Evolutionary conservation across 306 rosid genomes (phyloP), one percentile per base, ranked within the genome.

Genomic region (Medicago lupulina): DNA sequence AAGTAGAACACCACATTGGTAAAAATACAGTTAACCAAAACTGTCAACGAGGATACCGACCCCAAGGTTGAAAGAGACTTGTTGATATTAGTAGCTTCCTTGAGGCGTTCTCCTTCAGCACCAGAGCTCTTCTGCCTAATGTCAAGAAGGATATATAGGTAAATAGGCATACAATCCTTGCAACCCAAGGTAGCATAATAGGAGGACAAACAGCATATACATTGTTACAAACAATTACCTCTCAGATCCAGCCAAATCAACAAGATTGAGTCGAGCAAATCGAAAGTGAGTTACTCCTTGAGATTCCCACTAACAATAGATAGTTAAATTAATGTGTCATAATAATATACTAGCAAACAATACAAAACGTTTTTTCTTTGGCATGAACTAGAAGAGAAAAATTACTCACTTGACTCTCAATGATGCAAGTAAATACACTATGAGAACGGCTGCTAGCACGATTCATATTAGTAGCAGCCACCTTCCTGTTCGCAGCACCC

Each of bases 201-300:
- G 19, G 59, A 9, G 63, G 43, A 54, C 11, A 73, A 46, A 73
- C 61, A 44, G 53, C 69, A 65, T 57, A 67, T 16, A 59, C 61
- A 38, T 58, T 63, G 58, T 39, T 57, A 9, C 10, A 10, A 78
- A 62, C 72, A 62, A 73, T 75, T 86, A 95, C 99, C 99, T 95
- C 87, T 95, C 99, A 11, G 99, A 95, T 83, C 99, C 99, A 40
- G 99, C 99, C 86, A 95, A 92, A 87, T 95, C 99, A 83, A 95
- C 97, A 18, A 95, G 97, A 84, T 92, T 95, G 49, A 95, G 98
- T 55, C 96, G 91, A 78, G 99, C 93, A 88, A 92, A 95, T 50
- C 98, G 91, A 69, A 86, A 95, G 85, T 88, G 99, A 79, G 86
- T 89, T 70, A 92, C 92, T 69, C 98, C 99, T 92, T 90, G 99